Evolutionary conservation across 2,329 filamentous ascomycete species (phyloP).

Genomic region (Incumbomyces delicatus): DNA sequence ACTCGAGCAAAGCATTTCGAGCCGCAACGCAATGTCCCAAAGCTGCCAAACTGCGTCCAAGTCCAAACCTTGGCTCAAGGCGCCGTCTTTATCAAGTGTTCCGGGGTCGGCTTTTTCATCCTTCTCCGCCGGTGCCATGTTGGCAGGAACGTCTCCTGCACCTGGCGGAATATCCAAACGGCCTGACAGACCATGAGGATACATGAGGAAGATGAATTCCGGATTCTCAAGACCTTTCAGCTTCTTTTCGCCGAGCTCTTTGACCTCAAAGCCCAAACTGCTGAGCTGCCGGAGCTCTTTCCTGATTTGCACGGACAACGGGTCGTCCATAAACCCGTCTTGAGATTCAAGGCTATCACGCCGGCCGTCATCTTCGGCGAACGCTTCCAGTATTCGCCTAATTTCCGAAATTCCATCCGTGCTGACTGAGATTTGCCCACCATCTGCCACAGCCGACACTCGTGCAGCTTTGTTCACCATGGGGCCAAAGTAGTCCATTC

Average conservation of each 20-base stretch:
- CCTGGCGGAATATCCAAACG: conserved; percentile 39
- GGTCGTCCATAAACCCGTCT: conserved; percentile 66
- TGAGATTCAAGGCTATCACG: conserved; percentile 59
- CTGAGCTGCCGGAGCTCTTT: conserved; percentile 79
- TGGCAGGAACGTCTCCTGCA: conserved; percentile 17
- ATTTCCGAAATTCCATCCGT: conserved; percentile 96
- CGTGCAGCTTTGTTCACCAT: conserved; percentile 98
- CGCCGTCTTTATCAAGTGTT: conserved; percentile 51
- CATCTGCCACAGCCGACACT: conserved; percentile 89
- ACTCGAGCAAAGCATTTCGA: conserved; percentile 87
- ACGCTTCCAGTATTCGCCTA: conserved; percentile 77
- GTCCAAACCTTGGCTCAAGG: conserved; percentile 60
- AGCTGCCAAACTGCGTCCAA: conserved; percentile 79
- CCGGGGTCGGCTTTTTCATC: conserved; percentile 44
- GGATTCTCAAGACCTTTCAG: conserved; percentile 96
- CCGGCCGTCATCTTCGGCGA: conserved; percentile 67
- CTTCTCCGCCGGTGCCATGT: conserved; percentile 32
- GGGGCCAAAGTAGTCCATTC: conserved; percentile 98
- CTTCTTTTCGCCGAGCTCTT: conserved; percentile 89
- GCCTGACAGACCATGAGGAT: conserved; percentile 76
- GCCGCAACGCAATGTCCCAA: conserved; percentile 76
- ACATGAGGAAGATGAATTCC: conserved; percentile 85
- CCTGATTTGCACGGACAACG: conserved; percentile 64
- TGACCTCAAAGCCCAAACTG: conserved; percentile 90
- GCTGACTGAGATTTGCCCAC: conserved; percentile 92